These are phyloP conservation scores for Diaporthe longicolla DNA, from an alignment of 2,329 filamentous ascomycete species.

Conservation along the genomic window DNA sequence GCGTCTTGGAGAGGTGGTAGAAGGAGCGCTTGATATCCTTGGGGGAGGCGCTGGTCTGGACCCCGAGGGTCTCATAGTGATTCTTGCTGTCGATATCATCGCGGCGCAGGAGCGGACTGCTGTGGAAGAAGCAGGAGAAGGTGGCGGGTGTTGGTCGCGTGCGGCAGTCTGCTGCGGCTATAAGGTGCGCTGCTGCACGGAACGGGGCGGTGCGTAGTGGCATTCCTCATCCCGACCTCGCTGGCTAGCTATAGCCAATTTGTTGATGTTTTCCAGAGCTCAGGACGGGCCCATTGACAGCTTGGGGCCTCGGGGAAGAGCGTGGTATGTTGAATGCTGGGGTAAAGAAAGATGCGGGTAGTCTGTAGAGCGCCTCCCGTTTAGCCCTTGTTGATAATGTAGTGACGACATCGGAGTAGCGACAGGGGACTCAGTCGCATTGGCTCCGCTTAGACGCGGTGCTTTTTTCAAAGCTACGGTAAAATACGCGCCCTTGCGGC, in stretches of 20 bases:
- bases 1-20: conserved; percentile 89
- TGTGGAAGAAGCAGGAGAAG: conserved; percentile 47
- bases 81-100: conserved; percentile 61
- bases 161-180: conserved; percentile 27
- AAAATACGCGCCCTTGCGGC: conserved; percentile 9
- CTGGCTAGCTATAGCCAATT: conserved; percentile 37
- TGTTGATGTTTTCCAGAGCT: conserved; percentile 12
- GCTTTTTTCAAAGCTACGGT: conserved; percentile 4
- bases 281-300: conserved; percentile 14
- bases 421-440: neutral
- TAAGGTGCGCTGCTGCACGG: conserved; percentile 48
- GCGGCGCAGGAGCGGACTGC: conserved; percentile 47
- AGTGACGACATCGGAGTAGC: conserved; percentile 37
- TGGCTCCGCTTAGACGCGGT: conserved; percentile 7
- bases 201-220: conserved; percentile 59
- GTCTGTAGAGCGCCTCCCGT: neutral
- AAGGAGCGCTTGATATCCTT: conserved; percentile 70
- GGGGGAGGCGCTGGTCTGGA: conserved; percentile 77
- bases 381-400: neutral
- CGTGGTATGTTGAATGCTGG: neutral
- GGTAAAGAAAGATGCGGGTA: neutral
- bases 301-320: neutral
- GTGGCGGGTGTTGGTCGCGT: conserved; percentile 23
- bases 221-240: conserved; percentile 74
- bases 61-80: conserved; percentile 86